Conservation (phyloP, 495 filamentous ascomycete genomes). For the Usnea hakonensis region DNA sequence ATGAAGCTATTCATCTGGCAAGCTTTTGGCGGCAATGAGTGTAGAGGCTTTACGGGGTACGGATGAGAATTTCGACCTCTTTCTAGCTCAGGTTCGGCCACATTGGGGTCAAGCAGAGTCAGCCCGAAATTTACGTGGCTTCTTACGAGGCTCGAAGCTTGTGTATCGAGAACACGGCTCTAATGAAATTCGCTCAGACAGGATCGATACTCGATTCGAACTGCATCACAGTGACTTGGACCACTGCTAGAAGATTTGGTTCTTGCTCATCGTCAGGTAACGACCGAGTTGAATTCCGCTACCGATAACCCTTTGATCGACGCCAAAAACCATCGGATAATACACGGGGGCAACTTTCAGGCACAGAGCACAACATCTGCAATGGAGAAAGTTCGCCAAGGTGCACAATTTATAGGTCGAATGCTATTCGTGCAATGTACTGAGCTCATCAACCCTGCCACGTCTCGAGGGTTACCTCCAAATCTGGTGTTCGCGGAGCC, state of each 20-base stretch:
- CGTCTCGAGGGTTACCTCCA: conserved; percentile 48
- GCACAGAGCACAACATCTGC: conserved; percentile 49
- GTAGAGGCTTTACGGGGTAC: conserved; percentile 44
- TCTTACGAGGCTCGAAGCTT: conserved; percentile 38
- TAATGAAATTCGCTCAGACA: conserved; percentile 38
- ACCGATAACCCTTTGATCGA: conserved; percentile 58
- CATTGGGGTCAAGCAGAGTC: conserved; percentile 54
- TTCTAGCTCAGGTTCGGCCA: conserved; percentile 49
- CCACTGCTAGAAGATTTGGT: conserved; percentile 52
- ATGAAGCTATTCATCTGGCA: conserved; percentile 48
- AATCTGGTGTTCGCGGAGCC: conserved; percentile 52
- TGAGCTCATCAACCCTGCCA: conserved; percentile 48
- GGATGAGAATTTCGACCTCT: conserved; percentile 48
- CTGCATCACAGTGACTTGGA: conserved; percentile 55
- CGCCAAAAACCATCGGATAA: conserved; percentile 26
- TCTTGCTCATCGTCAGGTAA: conserved; percentile 45
- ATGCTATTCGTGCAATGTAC: conserved; percentile 50
- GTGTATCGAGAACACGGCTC: conserved; percentile 22
- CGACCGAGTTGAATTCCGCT: conserved; percentile 51
- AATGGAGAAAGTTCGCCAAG: conserved; percentile 49
- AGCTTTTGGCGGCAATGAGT: conserved; percentile 42
- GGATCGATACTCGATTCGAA: conserved; percentile 55
- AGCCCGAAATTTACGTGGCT: conserved; percentile 45
- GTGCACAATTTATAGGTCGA: conserved; percentile 47
- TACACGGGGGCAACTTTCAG: conserved; percentile 58